Evolutionary conservation across 257 asterid genomes (phyloP), one percentile per base, ranked within the genome.

Genomic region (Solanum pennellii): DNA sequence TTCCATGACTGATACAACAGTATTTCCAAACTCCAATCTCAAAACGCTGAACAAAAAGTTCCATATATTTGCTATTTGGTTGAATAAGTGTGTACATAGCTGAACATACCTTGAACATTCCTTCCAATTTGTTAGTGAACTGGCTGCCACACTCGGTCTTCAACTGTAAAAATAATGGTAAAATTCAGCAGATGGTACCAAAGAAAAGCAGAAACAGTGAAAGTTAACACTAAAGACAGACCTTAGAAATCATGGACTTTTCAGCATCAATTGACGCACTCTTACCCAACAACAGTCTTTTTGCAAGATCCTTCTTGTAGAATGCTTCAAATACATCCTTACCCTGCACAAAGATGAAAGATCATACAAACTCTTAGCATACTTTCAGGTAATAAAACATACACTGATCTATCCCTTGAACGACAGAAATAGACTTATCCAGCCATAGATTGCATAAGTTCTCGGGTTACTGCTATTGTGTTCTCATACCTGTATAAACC

Each of bases 71-170:
- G 68, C 69, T 27, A 49, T 16, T 31, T 49, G 69, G 83, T 71
- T 44, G 68, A 87, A 41, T 35, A 77, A 39, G 76, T 7, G 33
- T 45, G 52, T 12, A 11, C 39, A 68, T 60, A 33, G 83, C 74
- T 47, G 84, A 42, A 88, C 91, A 82, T 59, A 94, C 99, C 99
- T 97, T 95, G 92, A 95, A 97, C 99, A 95, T 97, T 87, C 99
- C 99, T 92, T 97, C 99, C 35, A 97, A 98, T 92, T 97, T 97
- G 94, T 95, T 97, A 23, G 99, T 97, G 88, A 97, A 96, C 89
- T 96, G 99, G 92, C 99, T 97, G 84, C 99, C 99, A 25, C 99
- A 97, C 93, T 97, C 99, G 0, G 99, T 97, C 91, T 97, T 97
- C 88, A 97, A 92, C 99, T 97, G 96, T 91, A 92, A 93, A 66